Base-by-base conservation (phyloP, 2,329 filamentous ascomycete genomes). In the Teratosphaeria epicoccoides region DNA sequence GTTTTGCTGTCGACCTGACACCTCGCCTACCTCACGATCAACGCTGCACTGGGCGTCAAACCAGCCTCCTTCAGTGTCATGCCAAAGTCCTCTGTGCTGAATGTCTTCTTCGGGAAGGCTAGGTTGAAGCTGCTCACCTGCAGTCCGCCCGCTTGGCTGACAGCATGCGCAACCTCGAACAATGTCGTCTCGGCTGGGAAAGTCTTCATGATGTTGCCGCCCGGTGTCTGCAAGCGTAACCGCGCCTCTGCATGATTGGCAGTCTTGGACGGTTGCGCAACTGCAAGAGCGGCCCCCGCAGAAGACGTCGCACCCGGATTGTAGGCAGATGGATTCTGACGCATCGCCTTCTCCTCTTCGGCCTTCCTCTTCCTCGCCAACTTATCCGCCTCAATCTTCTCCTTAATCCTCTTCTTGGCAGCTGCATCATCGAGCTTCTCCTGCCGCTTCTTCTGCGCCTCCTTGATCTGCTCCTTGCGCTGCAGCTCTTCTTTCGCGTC, bases 321-420 rank as follows among this genome's bases (percentile, higher is more conserved):
- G 14, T 73, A 69, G 20, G 79, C 75, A 14, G 74, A 72, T 50
- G 80, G 76, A n/a, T 91, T 90, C 59, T 89, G 87, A n/a, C 91
- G 80, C 51, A 82, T 81, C 0, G 90, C 90, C 72, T 91, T 95
- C 61, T 88, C 87, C 52, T 82, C 76, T 64, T 95, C 93, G 2
- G 88, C 84, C 68, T 93, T 95, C 58, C 85, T 78, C 57, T 87
- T 83, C 50, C 93, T 83, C 63, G 91, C 89, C 61, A 88, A 86
- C 75, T 94, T 96, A 73, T 97, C 90, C 12, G 87, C 90, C 61
- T 93, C 90, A 58, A 98, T 95, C 77, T 90, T 90, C 52, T 88
- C 90, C 71, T 89, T 85, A 68, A 96, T 91, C 29, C 87, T 82
- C 70, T 85, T 87, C 76, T 91, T 93, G 10, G 88, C 91, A 43